Evolutionary conservation across 768 basidiomycete species (phyloP).

Genomic region (Crassisporium funariophilum): DNA sequence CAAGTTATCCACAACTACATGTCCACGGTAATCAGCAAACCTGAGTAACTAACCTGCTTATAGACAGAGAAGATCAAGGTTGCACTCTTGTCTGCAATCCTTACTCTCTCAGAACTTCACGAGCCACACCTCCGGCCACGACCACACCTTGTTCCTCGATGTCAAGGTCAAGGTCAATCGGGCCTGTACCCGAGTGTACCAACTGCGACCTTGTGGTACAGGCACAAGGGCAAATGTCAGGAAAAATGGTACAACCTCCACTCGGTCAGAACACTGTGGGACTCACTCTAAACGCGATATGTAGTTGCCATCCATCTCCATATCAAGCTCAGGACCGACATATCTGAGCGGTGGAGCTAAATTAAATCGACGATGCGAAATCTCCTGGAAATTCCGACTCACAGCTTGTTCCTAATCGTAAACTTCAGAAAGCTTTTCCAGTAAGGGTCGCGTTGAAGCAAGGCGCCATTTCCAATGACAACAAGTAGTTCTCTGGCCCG

Average conservation of each 20-base stretch:
- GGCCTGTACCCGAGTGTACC: slow-evolving; percentile 13
- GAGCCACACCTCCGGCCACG: slow-evolving; percentile 30
- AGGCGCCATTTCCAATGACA: slow-evolving; percentile 46
- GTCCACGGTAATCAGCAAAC: too few relatives aligned
- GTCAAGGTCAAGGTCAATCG: slow-evolving; percentile 15
- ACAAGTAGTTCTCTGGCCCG: slow-evolving; percentile 56
- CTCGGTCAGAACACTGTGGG: background rate
- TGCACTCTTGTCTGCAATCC: too few relatives aligned
- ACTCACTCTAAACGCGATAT: slow-evolving; percentile 50
- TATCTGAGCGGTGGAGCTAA: slow-evolving; percentile 33
- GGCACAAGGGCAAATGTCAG: slow-evolving; percentile 4
- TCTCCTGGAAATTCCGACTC: slow-evolving; percentile 13
- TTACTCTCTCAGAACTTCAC: slow-evolving; percentile 33
- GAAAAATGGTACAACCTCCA: slow-evolving; percentile 5
- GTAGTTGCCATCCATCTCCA: slow-evolving; percentile 51
- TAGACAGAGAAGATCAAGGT: too few relatives aligned
- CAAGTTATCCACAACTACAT: too few relatives aligned
- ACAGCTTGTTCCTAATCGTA: slow-evolving; percentile 48
- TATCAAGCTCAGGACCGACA: slow-evolving; percentile 41
- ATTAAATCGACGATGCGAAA: background rate
- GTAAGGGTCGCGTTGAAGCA: slow-evolving; percentile 48
- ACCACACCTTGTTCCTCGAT: slow-evolving; percentile 29
- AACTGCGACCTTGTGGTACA: slow-evolving; percentile 19
- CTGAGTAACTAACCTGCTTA: too few relatives aligned
- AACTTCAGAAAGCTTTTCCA: slow-evolving; percentile 56